Evolutionary conservation across 2,329 filamentous ascomycete genomes (phyloP).

Genomic region (Lachnellula suecica): DNA sequence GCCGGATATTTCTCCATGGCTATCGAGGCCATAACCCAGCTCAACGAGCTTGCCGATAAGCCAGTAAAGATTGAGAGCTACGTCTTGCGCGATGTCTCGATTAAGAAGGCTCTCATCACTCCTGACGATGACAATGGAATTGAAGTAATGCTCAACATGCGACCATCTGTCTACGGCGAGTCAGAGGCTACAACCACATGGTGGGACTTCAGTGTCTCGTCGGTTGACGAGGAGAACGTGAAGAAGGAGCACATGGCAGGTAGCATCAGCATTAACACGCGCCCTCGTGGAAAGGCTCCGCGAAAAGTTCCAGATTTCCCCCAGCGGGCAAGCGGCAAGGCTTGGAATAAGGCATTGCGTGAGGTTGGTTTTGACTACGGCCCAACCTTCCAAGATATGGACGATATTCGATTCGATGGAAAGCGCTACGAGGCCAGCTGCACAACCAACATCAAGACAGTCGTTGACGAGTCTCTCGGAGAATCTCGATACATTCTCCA

Average conservation of each 20-base stretch:
- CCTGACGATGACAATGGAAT: constrained; percentile 1
- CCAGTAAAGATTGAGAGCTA: neutral
- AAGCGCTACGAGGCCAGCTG: constrained; percentile 29
- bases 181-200: constrained; percentile 10
- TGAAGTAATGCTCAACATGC: constrained; percentile 18
- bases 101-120: constrained; percentile 6
- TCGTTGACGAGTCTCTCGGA: constrained; percentile 16
- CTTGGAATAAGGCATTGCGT: constrained; percentile 34
- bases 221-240: constrained; percentile 3
- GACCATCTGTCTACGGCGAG: constrained; percentile 15
- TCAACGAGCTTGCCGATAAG: neutral
- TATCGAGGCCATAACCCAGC: constrained; percentile 38
- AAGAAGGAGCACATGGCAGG: constrained; percentile 31
- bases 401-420: constrained; percentile 30
- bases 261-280: constrained; percentile 25
- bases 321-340: constrained; percentile 28
- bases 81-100: constrained; percentile 3
- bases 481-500: constrained; percentile 47
- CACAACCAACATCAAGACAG: constrained; percentile 23
- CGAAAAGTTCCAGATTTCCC: constrained; percentile 15
- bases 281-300: constrained; percentile 1
- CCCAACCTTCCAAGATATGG: constrained; percentile 37
- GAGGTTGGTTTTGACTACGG: constrained; percentile 40
- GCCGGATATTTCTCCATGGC: constrained; percentile 48
- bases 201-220: constrained; percentile 34